Percentiles rank a stretch among this genome's conserved stretches.
Conservation (phyloP, 2,329 filamentous ascomycete genomes). For the Ophiostoma australiae region DNA sequence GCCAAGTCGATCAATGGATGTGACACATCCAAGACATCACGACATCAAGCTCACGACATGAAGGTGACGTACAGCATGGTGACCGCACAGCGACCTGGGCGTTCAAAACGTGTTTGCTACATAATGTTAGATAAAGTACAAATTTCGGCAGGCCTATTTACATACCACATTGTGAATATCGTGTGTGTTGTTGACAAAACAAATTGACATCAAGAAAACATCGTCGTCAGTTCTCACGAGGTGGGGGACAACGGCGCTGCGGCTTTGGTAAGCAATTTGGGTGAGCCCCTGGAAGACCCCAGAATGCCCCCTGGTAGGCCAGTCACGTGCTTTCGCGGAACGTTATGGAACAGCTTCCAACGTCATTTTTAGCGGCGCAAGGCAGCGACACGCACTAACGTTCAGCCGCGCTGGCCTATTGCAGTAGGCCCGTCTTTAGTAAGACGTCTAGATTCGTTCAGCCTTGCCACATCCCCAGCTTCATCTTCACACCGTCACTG, state of each 20-base stretch:
- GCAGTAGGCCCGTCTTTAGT: not conserved
- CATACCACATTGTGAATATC: slow-evolving; percentile 23
- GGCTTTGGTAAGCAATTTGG: not conserved
- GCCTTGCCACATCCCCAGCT: not conserved
- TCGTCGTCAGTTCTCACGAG: not conserved
- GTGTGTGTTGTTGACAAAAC: slow-evolving; percentile 9
- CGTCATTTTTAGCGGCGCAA: slow-evolving; percentile 2
- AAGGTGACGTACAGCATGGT: slow-evolving; percentile 73
- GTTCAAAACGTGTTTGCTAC: slow-evolving; percentile 95
- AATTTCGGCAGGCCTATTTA: not conserved
- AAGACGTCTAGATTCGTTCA: not conserved
- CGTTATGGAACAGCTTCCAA: not conserved
- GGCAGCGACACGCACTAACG: slow-evolving; percentile 16
- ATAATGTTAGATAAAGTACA: not conserved
- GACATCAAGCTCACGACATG: too few species aligned
- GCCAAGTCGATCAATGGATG: too few species aligned
- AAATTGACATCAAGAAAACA: not conserved
- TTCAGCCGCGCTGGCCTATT: slow-evolving; percentile 17
- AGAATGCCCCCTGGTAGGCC: not conserved
- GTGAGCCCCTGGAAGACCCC: slow-evolving; percentile 19
- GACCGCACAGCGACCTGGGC: slow-evolving; percentile 95
- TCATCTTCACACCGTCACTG: not conserved
- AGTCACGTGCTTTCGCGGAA: slow-evolving; percentile 23
- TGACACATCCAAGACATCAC: not conserved
- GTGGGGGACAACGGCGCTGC: not conserved